Base-by-base conservation (phyloP, 192 early-diverging fungal genomes). In the Chytriomyces hyalinus region DNA sequence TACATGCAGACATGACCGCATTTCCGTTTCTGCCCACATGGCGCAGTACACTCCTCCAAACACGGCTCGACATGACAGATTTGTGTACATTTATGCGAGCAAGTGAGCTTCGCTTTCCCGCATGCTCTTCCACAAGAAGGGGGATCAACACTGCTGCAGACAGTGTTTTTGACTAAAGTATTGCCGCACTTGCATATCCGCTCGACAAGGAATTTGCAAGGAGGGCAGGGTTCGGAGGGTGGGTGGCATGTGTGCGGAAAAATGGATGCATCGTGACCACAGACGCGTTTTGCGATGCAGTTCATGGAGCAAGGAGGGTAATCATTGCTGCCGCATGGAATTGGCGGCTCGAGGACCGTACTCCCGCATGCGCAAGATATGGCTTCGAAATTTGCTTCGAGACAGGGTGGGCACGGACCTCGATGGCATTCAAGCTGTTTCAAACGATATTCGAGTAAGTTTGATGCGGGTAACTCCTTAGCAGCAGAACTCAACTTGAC, bases 291-390 rank as follows among this genome's bases (percentile, higher is more conserved):
- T 6, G 47, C 8, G 1, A 22, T 62, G 26, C 71, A 73, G 20
- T 8, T 4, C 15, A 47, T 62, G 1, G n/a, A 2, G 46, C 71
- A 73, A 49, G 57, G 60, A 8, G 71, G 71, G 44, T 71, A 60
- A 20, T 3, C 6, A 43, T 53, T 28, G 8, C 15, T 45, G 13
- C 60, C 60, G 43, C 71, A 73, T 11, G 26, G 59, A 45, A 73
- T 73, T 17, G 71, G 71, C 6, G 71, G 71, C 15, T 61, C 59
- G n/a, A 73, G 43, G n/a, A 45, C 53, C 10, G 71, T 73, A 48
- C 61, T 73, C 24, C 71, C 71, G 26, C 71, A 73, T 73, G 57
- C 71, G 46, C 71, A 73, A n/a, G n/a, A 36, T 5, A 73, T 6
- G 20, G 8, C 2, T 43, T 20, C 46, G 61, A 62, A 62, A 62